Base-by-base conservation (phyloP, 1,139 yeast species). In the Pichia sp. region DNA sequence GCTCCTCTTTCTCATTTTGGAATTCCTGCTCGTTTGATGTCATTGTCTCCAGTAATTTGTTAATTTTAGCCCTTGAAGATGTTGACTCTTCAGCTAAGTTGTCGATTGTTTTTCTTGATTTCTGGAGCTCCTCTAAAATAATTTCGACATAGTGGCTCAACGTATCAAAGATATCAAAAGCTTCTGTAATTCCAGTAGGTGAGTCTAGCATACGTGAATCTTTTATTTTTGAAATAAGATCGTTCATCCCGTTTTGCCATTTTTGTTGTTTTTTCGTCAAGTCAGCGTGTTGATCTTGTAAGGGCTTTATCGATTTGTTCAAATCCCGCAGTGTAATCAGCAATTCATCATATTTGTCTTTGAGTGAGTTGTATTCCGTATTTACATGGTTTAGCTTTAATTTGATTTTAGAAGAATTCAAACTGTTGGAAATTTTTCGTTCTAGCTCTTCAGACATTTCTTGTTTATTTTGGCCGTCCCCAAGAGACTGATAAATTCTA, bases 1-100 rank as follows among this genome's bases (percentile, higher is more conserved):
- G 46, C 7, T 46, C 25, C 31, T 58, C 46, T 36, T 74, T 60
- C 25, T 77, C 62, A n/a, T 79, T 60, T 52, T 72, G 69, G 2
- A 78, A 77, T 59, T 82, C 83, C 49, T 83, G 13, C 9, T 40
- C 36, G 5, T 13, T 22, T 10, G 36, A n/a, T 19, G n/a, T 34
- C 3, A 47, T 26, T 22, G 40, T 18, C 5, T 34, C 37, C 9
- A 28, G 16, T 16, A 46, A 16, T 16, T 42, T 16, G 10, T 85
- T 46, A 75, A 72, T 1, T 82, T 80, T 25, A 6, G 6, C 28
- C 28, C 28, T 25, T 25, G 28, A 25, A 25, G 28, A 6, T 6
- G 28, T 9, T 6, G 28, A 25, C 9, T 25, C 18, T 83, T 71
- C 8, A 83, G 77, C 37, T 3, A 66, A 48, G 23, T 62, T 60